A percentile compares a stretch with the other conserved stretches of the same genome.
These are phyloP conservation scores for Chaetomium strumarium DNA, from an alignment of 2,329 filamentous ascomycete species.

Conservation along the genomic window DNA sequence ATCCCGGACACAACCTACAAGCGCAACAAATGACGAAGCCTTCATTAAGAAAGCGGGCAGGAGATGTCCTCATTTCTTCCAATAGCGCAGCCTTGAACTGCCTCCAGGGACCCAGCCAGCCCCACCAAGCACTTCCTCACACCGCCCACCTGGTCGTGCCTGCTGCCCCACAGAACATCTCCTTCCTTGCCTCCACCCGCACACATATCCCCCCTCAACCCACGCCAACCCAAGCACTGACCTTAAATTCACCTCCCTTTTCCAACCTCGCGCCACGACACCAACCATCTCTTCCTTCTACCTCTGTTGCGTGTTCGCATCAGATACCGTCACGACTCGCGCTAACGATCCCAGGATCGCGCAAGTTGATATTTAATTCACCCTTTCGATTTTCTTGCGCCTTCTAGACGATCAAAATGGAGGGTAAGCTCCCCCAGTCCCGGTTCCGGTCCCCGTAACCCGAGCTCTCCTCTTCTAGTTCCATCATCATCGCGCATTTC, in stretches of 20 bases:
- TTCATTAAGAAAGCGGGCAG: slow-evolving; percentile 20
- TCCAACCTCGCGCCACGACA: slow-evolving; percentile 34
- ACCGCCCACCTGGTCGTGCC: slow-evolving; percentile 19
- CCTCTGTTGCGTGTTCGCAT: slow-evolving; percentile 26
- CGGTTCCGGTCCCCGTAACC: neutral
- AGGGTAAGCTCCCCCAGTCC: slow-evolving; percentile 39
- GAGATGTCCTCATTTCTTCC: slow-evolving; percentile 23
- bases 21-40: slow-evolving; percentile 21
- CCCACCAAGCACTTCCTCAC: slow-evolving; percentile 18
- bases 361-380: slow-evolving; percentile 28
- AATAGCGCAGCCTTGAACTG: slow-evolving; percentile 27
- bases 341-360: slow-evolving; percentile 34
- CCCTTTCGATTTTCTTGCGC: slow-evolving; percentile 25
- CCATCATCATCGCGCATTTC: neutral
- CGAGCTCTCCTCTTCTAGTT: slow-evolving; percentile 12
- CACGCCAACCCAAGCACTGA: slow-evolving; percentile 29
- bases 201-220: slow-evolving; percentile 22
- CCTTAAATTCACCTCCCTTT: slow-evolving; percentile 35
- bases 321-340: slow-evolving; percentile 25
- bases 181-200: slow-evolving; percentile 24
- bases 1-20: no score
- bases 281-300: slow-evolving; percentile 29
- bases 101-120: slow-evolving; percentile 18
- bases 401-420: slow-evolving; percentile 48
- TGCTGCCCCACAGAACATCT: slow-evolving; percentile 19